Evolutionary conservation across 495 filamentous ascomycete species (phyloP).

Genomic region (Podospora conica): DNA sequence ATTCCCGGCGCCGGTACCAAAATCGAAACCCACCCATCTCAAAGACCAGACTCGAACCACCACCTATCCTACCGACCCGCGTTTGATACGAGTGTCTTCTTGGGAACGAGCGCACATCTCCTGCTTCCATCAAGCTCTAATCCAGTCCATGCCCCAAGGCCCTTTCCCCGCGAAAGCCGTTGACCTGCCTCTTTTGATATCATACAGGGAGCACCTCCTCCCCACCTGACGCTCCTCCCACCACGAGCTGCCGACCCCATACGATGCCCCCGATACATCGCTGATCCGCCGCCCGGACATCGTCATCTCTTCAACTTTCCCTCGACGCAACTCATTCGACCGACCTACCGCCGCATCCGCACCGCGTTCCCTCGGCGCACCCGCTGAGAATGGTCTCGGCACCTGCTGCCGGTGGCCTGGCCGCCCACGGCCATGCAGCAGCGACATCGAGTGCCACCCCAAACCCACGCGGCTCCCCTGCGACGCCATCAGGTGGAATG

Average conservation of each 20-base stretch:
- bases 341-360: background rate
- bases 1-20: background rate
- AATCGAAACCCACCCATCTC: slow-evolving; percentile 2
- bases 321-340: background rate
- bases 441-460: slow-evolving; percentile 32
- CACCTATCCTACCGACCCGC: background rate
- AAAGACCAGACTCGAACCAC: background rate
- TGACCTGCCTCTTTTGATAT: background rate
- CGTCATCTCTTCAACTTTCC: background rate
- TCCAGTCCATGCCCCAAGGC: background rate
- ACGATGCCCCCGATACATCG: slow-evolving; percentile 11
- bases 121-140: background rate
- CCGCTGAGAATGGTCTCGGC: slow-evolving; percentile 35
- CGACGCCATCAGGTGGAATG: slow-evolving; percentile 29
- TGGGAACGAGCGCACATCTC: background rate
- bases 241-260: background rate
- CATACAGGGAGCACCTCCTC: background rate
- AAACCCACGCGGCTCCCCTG: slow-evolving; percentile 45
- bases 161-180: background rate
- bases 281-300: slow-evolving; percentile 12
- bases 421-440: slow-evolving; percentile 27
- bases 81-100: background rate
- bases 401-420: slow-evolving; percentile 32
- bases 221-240: background rate
- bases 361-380: background rate